These are phyloP conservation scores for Coniosporium tulheliwenetii DNA, from an alignment of 2,329 filamentous ascomycete species.

Conservation along the genomic window DNA sequence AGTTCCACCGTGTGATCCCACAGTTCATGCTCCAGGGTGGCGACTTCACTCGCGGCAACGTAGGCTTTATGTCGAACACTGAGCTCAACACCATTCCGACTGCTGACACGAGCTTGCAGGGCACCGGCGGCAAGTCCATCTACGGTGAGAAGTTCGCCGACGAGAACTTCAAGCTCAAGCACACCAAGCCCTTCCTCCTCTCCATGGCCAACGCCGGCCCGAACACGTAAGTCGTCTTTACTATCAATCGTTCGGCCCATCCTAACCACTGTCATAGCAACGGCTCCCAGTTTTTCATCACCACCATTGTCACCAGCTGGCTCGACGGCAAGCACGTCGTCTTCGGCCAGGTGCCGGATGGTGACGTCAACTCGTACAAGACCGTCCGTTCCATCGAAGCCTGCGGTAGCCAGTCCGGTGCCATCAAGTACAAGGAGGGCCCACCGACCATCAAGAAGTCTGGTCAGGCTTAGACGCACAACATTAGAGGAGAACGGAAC, in stretches of 20 bases:
- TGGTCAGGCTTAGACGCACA: too few relatives aligned
- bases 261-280: conserved; percentile 30
- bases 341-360: conserved; percentile 54
- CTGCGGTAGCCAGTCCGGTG: conserved; percentile 22
- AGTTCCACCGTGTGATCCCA: conserved; percentile 87
- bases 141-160: conserved; percentile 90
- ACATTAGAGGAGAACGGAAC: too few relatives aligned
- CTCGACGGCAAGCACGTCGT: conserved; percentile 73
- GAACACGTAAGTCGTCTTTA: conserved; percentile 54
- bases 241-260: conserved; percentile 1
- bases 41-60: conserved; percentile 87
- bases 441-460: too few relatives aligned
- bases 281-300: conserved; percentile 61
- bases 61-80: conserved; percentile 33
- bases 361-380: conserved; percentile 35
- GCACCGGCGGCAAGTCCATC: conserved; percentile 84
- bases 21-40: conserved; percentile 93
- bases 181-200: conserved; percentile 61
- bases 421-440: too few relatives aligned
- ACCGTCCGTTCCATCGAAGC: conserved; percentile 45
- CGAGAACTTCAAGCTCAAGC: conserved; percentile 74
- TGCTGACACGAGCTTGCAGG: conserved; percentile 32
- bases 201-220: conserved; percentile 94
- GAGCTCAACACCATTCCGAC: not conserved
- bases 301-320: conserved; percentile 50